Base-by-base conservation (phyloP, 2,329 filamentous ascomycete genomes). In the Claviceps sorghi region DNA sequence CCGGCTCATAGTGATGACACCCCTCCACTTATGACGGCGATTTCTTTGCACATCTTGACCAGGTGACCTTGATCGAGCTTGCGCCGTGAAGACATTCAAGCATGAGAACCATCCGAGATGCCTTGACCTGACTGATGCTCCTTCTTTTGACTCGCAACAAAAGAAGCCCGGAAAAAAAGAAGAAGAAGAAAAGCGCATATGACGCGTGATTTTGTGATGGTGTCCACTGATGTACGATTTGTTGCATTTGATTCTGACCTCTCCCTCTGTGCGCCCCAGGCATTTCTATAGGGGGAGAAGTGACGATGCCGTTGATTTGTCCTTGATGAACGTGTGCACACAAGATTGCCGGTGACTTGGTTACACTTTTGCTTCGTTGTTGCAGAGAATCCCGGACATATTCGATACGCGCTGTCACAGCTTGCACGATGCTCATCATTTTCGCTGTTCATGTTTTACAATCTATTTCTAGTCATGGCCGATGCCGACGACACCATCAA, bases 1-100 rank as follows among this genome's bases (percentile, higher is more conserved):
- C 65, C 47, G 65, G 65, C 58, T 63, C 65, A 58, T 64, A 66
- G 66, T 68, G 65, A 68, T 61, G 60, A 53, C 44, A 43, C 36
- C 48, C 50, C 51, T 45, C 30, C 47, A 34, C 21, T 47, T 32
- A 34, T 52, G 41, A 52, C 44, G 47, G 43, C 53, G 43, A 48
- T 34, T 50, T 50, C 9, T 34, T 46, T 53, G 51, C 53, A 44
- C 38, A 50, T 63, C 59, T 61, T 64, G 61, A 60, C 61, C 60
- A 58, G 62, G 62, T 66, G 62, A 67, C 58, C 59, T 58, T 66
- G 64, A 65, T 61, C 53, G 59, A 61, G 59, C 59, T 60, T 57
- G 53, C 51, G 49, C 44, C 41, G 44, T 52, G 51, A 48, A 45
- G 22, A 41, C 45, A 22, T 38, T 15, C 51, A 34, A 51, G 48